Evolutionary conservation across 106 monocot genomes (phyloP).

Genomic region (Vanilla planifolia): DNA sequence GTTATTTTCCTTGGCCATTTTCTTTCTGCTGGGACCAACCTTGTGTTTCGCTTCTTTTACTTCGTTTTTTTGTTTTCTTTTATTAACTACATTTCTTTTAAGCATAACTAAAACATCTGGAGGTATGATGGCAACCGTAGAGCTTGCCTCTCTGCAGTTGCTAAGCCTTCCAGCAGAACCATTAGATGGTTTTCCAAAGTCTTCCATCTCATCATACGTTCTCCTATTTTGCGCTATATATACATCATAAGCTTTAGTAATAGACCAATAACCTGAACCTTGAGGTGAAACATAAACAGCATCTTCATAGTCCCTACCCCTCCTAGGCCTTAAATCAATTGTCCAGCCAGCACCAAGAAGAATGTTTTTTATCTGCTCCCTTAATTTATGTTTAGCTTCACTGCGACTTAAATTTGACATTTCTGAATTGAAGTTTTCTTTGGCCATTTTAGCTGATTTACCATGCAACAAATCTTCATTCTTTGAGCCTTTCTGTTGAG

Average conservation of each 20-base stretch:
- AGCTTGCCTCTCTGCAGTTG: not conserved
- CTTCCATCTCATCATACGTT: not conserved
- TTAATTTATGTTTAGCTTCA: slow-evolving; percentile 7
- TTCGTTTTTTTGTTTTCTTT: slow-evolving; percentile 13
- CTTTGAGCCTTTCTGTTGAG: not conserved
- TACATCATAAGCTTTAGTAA: slow-evolving; percentile 22
- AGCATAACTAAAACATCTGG: slow-evolving; percentile 14
- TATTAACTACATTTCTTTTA: slow-evolving; percentile 32
- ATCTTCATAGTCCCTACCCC: slow-evolving; percentile 22
- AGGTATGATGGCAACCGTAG: not conserved
- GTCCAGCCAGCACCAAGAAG: slow-evolving; percentile 24
- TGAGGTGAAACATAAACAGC: slow-evolving; percentile 22
- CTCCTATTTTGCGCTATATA: not conserved
- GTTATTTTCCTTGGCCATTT: slow-evolving; percentile 1
- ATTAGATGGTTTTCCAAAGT: slow-evolving; percentile 5
- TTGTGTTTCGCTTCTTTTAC: not conserved
- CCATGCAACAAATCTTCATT: slow-evolving; percentile 2
- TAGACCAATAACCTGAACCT: slow-evolving; percentile 21
- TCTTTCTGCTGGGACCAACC: slow-evolving; percentile 5
- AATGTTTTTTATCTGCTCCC: slow-evolving; percentile 17
- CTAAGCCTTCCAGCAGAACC: not conserved
- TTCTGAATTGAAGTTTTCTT: not conserved
- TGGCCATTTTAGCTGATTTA: not conserved
- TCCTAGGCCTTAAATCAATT: slow-evolving; percentile 24
- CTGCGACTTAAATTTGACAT: slow-evolving; percentile 2